These are phyloP conservation scores for Talaromyces islandicus DNA, from an alignment of 2,329 filamentous ascomycete species.

Conservation along the genomic window DNA sequence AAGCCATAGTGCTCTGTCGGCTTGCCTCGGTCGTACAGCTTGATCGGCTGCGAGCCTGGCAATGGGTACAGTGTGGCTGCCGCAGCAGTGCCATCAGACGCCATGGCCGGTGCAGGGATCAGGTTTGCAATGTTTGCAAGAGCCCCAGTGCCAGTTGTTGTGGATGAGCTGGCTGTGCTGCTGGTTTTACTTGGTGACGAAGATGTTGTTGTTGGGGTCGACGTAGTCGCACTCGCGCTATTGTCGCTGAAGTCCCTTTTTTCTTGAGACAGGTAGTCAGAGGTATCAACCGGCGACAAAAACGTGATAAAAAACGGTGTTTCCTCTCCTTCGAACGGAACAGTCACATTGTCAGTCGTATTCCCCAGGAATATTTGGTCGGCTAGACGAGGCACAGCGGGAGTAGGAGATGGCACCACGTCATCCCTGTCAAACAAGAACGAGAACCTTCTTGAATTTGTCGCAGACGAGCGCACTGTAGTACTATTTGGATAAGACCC, in stretches of 20 bases:
- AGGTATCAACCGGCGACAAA: slow-evolving; percentile 36
- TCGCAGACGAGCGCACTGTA: slow-evolving; percentile 46
- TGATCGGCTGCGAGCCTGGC: slow-evolving; percentile 66
- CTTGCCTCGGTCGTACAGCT: slow-evolving; percentile 76
- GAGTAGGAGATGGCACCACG: slow-evolving; percentile 35
- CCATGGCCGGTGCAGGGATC: slow-evolving; percentile 59
- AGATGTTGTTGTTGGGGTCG: not conserved
- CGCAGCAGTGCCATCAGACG: slow-evolving; percentile 65
- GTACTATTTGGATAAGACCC: slow-evolving; percentile 54
- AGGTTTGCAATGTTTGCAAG: slow-evolving; percentile 21
- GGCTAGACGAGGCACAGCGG: slow-evolving; percentile 41
- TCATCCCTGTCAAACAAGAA: slow-evolving; percentile 3
- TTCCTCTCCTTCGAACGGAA: slow-evolving; percentile 72
- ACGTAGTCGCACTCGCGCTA: not conserved
- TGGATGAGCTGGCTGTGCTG: not conserved
- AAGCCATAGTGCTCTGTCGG: slow-evolving; percentile 86
- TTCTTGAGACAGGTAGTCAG: not conserved
- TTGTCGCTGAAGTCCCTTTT: not conserved
- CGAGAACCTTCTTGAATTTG: slow-evolving; percentile 23
- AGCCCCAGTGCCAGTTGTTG: not conserved
- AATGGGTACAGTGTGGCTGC: slow-evolving; percentile 66
- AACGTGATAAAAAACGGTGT: slow-evolving; percentile 86
- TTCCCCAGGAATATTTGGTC: slow-evolving; percentile 81
- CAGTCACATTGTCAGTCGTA: slow-evolving; percentile 69
- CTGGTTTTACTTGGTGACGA: not conserved